Evolutionary conservation across 73 alveolate species (phyloP).

Genomic region (Paraurostyla sp.): DNA sequence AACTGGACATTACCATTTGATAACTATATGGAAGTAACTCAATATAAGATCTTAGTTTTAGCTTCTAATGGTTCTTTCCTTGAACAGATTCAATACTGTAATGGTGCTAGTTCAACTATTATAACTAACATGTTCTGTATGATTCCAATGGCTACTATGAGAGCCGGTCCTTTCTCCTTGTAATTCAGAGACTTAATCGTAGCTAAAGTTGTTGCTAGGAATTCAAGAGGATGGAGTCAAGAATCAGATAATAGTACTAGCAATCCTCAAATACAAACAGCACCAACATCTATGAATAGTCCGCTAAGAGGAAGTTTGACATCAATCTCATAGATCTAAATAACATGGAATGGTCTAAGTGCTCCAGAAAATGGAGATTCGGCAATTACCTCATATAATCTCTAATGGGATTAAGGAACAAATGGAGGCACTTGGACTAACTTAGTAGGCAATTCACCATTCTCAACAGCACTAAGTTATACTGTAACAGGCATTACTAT

Average conservation of each 20-base stretch:
- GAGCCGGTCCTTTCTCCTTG: slow-evolving; percentile 19
- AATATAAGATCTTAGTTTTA: slow-evolving; percentile 40
- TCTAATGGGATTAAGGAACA: slow-evolving; percentile 66
- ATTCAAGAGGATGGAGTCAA: slow-evolving; percentile 22
- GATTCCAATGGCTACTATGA: slow-evolving; percentile 46
- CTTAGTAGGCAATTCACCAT: background rate
- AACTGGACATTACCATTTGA: slow-evolving; percentile 52
- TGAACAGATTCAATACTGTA: background rate
- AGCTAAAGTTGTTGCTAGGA: background rate
- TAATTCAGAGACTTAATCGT: background rate
- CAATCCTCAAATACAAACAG: slow-evolving; percentile 13
- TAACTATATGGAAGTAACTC: slow-evolving; percentile 21
- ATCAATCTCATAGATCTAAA: background rate
- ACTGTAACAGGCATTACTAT: slow-evolving; percentile 18
- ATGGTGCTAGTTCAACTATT: slow-evolving; percentile 28
- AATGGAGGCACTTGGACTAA: slow-evolving; percentile 3
- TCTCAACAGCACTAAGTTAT: background rate
- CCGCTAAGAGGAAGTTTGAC: background rate
- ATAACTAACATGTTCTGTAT: slow-evolving; percentile 24
- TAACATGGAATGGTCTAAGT: slow-evolving; percentile 39
- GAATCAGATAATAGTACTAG: background rate
- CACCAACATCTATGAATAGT: background rate
- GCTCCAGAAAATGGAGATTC: slow-evolving; percentile 60
- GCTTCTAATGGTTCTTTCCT: background rate
- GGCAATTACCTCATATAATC: slow-evolving; percentile 62